These are phyloP conservation scores for Microsporum audouinii DNA, from an alignment of 2,329 filamentous ascomycete species.

Conservation along the genomic window DNA sequence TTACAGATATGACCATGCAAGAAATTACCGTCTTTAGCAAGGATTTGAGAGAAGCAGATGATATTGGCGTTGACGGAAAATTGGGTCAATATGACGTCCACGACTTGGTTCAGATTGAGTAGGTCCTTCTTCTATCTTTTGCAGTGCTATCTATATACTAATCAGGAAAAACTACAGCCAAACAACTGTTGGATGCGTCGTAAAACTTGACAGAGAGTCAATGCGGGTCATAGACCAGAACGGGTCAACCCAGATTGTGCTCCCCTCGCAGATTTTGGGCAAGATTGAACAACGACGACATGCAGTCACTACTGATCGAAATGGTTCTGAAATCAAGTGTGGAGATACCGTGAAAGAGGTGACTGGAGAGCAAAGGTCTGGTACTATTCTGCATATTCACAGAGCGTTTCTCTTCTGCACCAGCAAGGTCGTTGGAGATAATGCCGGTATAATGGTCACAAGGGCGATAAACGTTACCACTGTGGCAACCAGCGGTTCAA, in stretches of 20 bases:
- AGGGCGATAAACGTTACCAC: slow-evolving; percentile 77
- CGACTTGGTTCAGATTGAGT: slow-evolving; percentile 87
- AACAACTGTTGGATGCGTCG: slow-evolving; percentile 81
- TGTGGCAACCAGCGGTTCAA: slow-evolving; percentile 85
- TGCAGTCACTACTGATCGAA: slow-evolving; percentile 82
- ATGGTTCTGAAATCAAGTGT: slow-evolving; percentile 80
- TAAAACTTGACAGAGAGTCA: slow-evolving; percentile 91
- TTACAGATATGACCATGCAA: slow-evolving; percentile 83
- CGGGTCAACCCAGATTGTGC: slow-evolving; percentile 65
- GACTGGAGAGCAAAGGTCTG: slow-evolving; percentile 71
- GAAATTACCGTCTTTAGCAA: slow-evolving; percentile 98
- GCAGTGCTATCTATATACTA: not conserved
- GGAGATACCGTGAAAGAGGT: slow-evolving; percentile 90
- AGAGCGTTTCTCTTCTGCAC: slow-evolving; percentile 86
- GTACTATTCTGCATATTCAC: slow-evolving; percentile 87
- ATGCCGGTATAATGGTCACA: slow-evolving; percentile 80
- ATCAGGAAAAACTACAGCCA: slow-evolving; percentile 36
- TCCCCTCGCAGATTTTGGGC: slow-evolving; percentile 86
- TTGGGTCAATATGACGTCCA: slow-evolving; percentile 85
- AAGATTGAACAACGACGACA: slow-evolving; percentile 71
- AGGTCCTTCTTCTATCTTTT: slow-evolving; percentile 24
- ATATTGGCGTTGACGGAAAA: slow-evolving; percentile 71
- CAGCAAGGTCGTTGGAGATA: slow-evolving; percentile 71
- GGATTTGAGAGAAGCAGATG: slow-evolving; percentile 83
- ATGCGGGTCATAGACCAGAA: slow-evolving; percentile 84